Evolutionary conservation across 495 filamentous ascomycete species (phyloP).

Genomic region (Xylaria sp.): DNA sequence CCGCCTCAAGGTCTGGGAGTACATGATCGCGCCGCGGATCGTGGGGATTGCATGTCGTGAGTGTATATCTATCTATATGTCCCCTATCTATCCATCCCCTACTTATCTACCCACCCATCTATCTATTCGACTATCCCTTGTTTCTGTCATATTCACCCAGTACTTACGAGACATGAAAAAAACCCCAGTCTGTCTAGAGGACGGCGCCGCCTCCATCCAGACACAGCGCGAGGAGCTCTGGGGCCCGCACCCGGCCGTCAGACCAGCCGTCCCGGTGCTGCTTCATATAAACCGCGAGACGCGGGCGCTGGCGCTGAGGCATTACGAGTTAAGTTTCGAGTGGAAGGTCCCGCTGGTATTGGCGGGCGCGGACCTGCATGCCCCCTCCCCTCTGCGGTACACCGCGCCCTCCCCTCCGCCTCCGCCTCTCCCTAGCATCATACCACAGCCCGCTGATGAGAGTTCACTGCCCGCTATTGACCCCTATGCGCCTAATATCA

Average conservation of each 20-base stretch:
- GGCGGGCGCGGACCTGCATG: conserved; percentile 17
- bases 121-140: background rate
- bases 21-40: conserved; percentile 48
- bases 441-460: background rate
- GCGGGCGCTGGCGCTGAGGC: conserved; percentile 47
- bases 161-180: background rate
- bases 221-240: conserved; percentile 11
- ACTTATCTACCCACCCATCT: background rate
- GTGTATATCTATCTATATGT: background rate
- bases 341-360: conserved; percentile 47
- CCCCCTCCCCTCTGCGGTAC: background rate
- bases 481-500: background rate
- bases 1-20: conserved; percentile 55
- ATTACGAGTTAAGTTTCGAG: conserved; percentile 52
- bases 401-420: background rate
- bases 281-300: conserved; percentile 50
- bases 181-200: conserved; percentile 9
- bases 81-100: background rate
- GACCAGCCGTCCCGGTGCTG: conserved; percentile 42
- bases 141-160: background rate
- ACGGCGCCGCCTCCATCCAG: conserved; percentile 5
- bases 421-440: background rate
- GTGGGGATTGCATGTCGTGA: conserved; percentile 42
- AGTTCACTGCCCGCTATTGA: background rate
- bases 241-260: conserved; percentile 14